Base-by-base conservation (phyloP, 192 early-diverging fungal genomes). In the Haplosporangium gracile region DNA sequence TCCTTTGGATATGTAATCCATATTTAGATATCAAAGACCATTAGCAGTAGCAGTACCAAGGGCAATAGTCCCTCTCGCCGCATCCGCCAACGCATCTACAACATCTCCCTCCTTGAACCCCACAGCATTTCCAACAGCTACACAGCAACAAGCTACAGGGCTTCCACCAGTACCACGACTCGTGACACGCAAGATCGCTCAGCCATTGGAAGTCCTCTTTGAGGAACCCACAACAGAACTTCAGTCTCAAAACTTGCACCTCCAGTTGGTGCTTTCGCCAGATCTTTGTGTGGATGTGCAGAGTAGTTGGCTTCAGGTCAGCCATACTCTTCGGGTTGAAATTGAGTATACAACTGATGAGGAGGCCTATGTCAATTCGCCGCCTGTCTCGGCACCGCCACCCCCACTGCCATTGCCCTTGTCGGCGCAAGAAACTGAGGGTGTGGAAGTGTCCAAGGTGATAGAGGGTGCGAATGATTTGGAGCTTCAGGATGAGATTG, bases 201-300 rank as follows among this genome's bases (percentile, higher is more conserved):
- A 80, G 70, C 84, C 79, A 10, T 63, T 86, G 13, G 84, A 86
- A 45, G 65, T 86, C 0, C 71, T 74, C 10, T 86, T 86, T 49
- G 75, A 86, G 5, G 84, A 86, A 39, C 79, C 84, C 7, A 81
- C 84, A 1, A 24, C 42, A 22, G 84, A 86, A 42, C 70, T 86
- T 11, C 71, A 81, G 71, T 16, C 75, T 0, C 84, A 86, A 26
- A 81, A 43, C 3, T 42, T 86, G 22, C 49, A 72, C 36, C 57
- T 86, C 6, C 84, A 86, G 57, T 34, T 86, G 22, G 84, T 86
- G 2, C 79, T 86, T 8, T 86, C 84, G 4, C 79, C 84, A 5
- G 79, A 80, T 38, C 29, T 86, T 5, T 86, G 84, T 81, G 84
- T 86, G 2, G 84, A 86, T 80, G 76, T 86, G 1, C 84, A 86